These are phyloP conservation scores for Saturnispora bothae DNA, from an alignment of 805 yeast genomes.

Conservation along the genomic window DNA sequence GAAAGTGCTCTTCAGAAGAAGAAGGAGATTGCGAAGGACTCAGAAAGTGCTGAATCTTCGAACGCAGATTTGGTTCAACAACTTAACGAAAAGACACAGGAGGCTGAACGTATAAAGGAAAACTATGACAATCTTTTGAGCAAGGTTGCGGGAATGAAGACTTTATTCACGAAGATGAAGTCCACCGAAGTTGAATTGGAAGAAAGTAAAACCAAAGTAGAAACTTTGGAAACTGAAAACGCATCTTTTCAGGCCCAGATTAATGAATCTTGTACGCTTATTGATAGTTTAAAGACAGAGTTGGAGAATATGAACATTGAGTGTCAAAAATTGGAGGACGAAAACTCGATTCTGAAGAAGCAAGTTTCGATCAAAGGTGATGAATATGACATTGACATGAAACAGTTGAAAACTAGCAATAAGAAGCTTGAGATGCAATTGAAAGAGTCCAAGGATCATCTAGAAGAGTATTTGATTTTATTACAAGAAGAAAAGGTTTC, in stretches of 20 bases:
- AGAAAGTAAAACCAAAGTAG: constrained; percentile 26
- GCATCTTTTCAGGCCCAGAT: constrained; percentile 17
- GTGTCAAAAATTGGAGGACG: constrained; percentile 39
- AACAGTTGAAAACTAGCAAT: constrained; percentile 31
- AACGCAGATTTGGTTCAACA: constrained; percentile 16
- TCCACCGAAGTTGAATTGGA: constrained; percentile 49
- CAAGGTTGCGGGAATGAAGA: constrained; percentile 62
- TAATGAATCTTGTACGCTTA: not conserved
- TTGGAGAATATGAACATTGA: constrained; percentile 38
- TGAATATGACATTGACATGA: constrained; percentile 31
- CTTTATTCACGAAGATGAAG: constrained; percentile 64
- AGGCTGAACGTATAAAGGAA: constrained; percentile 45
- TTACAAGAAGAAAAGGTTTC: constrained; percentile 32
- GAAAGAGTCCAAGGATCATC: constrained; percentile 26
- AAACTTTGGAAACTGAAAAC: constrained; percentile 25
- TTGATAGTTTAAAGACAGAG: constrained; percentile 21
- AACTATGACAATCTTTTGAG: constrained; percentile 54
- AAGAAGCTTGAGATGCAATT: constrained; percentile 31
- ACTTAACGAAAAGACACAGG: constrained; percentile 31
- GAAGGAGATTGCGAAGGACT: not conserved
- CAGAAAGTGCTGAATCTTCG: not conserved
- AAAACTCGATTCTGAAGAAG: constrained; percentile 30
- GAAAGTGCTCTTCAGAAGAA: too few relatives aligned
- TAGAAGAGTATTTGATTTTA: constrained; percentile 28
- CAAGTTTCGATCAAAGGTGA: constrained; percentile 29